Evolutionary conservation across 805 yeast genomes (phyloP).

Genomic region (Teunomyces kruisii): DNA sequence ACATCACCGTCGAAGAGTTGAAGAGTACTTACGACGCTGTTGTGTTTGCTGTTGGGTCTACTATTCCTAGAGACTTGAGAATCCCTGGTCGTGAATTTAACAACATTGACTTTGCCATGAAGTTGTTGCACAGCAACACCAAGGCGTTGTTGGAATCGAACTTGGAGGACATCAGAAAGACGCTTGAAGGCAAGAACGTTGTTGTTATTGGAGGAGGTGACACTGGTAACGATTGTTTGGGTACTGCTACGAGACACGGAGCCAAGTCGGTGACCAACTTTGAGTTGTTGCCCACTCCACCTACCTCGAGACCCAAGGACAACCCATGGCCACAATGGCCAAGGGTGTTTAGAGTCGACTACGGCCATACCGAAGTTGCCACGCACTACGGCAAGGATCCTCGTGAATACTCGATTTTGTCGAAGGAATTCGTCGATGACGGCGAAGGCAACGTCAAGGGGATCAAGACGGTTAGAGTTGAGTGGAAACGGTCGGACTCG

Average conservation of each 20-base stretch:
- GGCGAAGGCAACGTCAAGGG: slow-evolving; percentile 94
- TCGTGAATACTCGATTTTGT: slow-evolving; percentile 91
- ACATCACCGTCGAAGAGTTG: slow-evolving; percentile 68
- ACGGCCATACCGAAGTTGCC: slow-evolving; percentile 94
- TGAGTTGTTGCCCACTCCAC: slow-evolving; percentile 92
- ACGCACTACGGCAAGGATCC: slow-evolving; percentile 97
- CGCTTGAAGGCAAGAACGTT: slow-evolving; percentile 81
- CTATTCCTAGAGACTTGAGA: slow-evolving; percentile 91
- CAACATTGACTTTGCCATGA: slow-evolving; percentile 94
- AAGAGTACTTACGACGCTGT: slow-evolving; percentile 74
- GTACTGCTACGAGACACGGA: slow-evolving; percentile 96
- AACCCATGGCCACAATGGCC: slow-evolving; percentile 99
- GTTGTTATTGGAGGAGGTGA: slow-evolving; percentile 99
- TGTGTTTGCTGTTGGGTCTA: slow-evolving; percentile 88
- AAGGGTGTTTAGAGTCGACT: slow-evolving; percentile 93
- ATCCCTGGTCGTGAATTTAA: slow-evolving; percentile 91
- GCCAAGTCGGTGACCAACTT: slow-evolving; percentile 92
- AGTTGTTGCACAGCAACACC: slow-evolving; percentile 82
- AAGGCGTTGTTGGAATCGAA: slow-evolving; percentile 81
- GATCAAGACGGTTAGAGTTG: slow-evolving; percentile 94
- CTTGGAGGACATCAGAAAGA: slow-evolving; percentile 70
- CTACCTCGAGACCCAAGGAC: slow-evolving; percentile 80
- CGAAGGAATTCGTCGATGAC: slow-evolving; percentile 94
- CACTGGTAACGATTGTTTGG: slow-evolving; percentile 98
- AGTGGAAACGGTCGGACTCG: slow-evolving; percentile 92